These are phyloP conservation scores for Hypoxylon sp. DNA, from an alignment of 2,329 filamentous ascomycete genomes.

Conservation along the genomic window DNA sequence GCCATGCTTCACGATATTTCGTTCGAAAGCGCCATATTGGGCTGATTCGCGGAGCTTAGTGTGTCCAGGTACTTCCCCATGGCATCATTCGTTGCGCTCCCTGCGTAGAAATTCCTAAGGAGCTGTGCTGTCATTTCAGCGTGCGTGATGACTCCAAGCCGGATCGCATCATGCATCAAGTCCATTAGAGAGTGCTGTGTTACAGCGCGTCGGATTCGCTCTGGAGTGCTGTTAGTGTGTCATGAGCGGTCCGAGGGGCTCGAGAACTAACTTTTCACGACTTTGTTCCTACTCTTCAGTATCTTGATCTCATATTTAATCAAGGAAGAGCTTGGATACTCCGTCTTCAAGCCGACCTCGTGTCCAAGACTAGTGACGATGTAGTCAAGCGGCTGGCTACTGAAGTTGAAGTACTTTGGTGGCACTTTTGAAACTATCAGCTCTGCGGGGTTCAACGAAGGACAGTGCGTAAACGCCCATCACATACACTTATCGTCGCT, in stretches of 20 bases:
- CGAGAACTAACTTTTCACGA: slow-evolving; percentile 48
- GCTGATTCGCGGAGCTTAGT: slow-evolving; percentile 27
- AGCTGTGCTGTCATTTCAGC: slow-evolving; percentile 49
- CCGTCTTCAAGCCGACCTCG: slow-evolving; percentile 48
- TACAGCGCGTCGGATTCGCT: slow-evolving; percentile 49
- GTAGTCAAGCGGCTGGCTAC: slow-evolving; percentile 50
- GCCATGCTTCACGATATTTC: slow-evolving; percentile 15
- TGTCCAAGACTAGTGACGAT: slow-evolving; percentile 51
- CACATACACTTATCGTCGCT: slow-evolving; percentile 22
- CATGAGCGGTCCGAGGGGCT: not conserved
- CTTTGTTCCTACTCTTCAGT: slow-evolving; percentile 47
- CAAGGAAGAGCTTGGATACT: slow-evolving; percentile 48
- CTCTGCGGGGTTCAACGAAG: not conserved
- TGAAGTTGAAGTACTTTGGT: slow-evolving; percentile 49
- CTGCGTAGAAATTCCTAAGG: slow-evolving; percentile 47
- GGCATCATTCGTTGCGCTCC: slow-evolving; percentile 47
- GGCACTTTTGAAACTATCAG: slow-evolving; percentile 33
- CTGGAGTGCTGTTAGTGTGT: slow-evolving; percentile 34
- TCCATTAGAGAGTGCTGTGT: slow-evolving; percentile 50
- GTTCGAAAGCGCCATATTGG: slow-evolving; percentile 35
- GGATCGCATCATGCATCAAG: slow-evolving; percentile 50
- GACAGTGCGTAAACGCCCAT: not conserved
- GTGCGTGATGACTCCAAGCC: slow-evolving; percentile 49
- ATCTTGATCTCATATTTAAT: slow-evolving; percentile 51
- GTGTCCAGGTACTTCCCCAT: slow-evolving; percentile 50